phyloP scores from a whole-genome alignment of 805 yeast genomes.

The Teunomyces gatunensis region DNA sequence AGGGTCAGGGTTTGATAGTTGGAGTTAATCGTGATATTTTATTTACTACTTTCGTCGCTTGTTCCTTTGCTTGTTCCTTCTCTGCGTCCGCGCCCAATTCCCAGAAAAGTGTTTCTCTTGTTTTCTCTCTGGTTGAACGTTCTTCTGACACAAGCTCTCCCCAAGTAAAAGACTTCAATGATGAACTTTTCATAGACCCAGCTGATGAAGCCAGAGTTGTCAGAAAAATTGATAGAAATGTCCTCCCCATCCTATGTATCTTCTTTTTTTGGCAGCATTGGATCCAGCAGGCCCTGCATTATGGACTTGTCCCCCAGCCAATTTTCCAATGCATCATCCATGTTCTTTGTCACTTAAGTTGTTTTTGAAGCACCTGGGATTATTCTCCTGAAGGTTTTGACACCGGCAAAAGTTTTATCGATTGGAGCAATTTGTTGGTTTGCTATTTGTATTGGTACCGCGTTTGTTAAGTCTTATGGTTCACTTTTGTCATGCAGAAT shows the following conservation, averaged over 20 bases:
- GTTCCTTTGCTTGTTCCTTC: too few species aligned
- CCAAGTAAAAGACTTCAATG: background rate
- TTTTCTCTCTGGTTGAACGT: background rate
- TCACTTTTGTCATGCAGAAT: slow-evolving; percentile 47
- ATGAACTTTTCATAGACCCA: slow-evolving; percentile 15
- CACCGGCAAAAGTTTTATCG: slow-evolving; percentile 26
- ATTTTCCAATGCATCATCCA: slow-evolving; percentile 43
- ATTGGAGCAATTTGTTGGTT: slow-evolving; percentile 37
- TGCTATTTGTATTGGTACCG: slow-evolving; percentile 38
- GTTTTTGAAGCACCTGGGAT: slow-evolving; percentile 37
- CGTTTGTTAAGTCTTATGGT: slow-evolving; percentile 41
- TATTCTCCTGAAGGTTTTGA: slow-evolving; percentile 35
- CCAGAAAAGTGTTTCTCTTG: background rate
- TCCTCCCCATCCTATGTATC: slow-evolving; percentile 42
- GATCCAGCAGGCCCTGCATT: too few species aligned
- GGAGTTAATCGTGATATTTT: too few species aligned
- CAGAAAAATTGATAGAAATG: slow-evolving; percentile 40
- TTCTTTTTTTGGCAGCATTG: slow-evolving; percentile 46
- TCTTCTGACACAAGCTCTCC: background rate
- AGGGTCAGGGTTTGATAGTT: background rate
- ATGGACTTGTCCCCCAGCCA: slow-evolving; percentile 35
- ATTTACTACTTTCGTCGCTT: too few species aligned
- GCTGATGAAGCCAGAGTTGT: slow-evolving; percentile 29
- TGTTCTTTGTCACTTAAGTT: slow-evolving; percentile 48
- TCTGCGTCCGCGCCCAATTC: background rate